phyloP scores from a whole-genome alignment of 2,329 filamentous ascomycete genomes.

The Aspergillus pseudoviridinutans region DNA sequence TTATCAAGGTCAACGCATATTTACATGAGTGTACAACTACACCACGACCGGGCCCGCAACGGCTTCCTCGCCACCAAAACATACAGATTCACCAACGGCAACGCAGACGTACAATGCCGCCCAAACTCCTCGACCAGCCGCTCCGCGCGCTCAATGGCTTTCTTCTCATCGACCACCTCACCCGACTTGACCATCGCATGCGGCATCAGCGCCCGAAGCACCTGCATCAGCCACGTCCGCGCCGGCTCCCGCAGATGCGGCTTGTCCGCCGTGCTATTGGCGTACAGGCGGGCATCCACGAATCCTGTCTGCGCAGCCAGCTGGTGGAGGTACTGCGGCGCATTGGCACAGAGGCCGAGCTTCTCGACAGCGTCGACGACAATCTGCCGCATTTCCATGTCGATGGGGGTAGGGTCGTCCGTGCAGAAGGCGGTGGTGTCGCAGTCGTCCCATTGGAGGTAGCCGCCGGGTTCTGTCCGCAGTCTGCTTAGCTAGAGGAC shows the following conservation, averaged over 20 bases:
- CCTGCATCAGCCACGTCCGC: conserved; percentile 13
- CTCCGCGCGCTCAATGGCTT: conserved; percentile 8
- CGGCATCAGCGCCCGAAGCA: conserved; percentile 12
- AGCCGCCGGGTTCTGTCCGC: conserved; percentile 19
- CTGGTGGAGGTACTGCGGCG: conserved; percentile 11
- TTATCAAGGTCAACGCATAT: neutral
- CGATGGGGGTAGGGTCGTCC: conserved; percentile 2
- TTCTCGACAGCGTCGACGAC: conserved; percentile 11
- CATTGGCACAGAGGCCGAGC: conserved; percentile 9
- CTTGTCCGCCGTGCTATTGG: conserved; percentile 11
- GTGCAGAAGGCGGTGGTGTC: conserved; percentile 17
- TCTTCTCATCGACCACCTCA: conserved; percentile 1
- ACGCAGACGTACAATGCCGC: conserved; percentile 8
- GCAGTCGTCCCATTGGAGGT: conserved; percentile 28
- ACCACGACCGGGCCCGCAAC: neutral
- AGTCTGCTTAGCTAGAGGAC: too few relatives aligned
- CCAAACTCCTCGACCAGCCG: conserved; percentile 14
- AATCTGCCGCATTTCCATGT: conserved; percentile 6
- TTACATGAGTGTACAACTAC: neutral
- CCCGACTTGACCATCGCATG: conserved; percentile 12
- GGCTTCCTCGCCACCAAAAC: conserved; percentile 15
- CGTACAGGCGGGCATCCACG: conserved; percentile 5
- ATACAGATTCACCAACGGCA: conserved; percentile 16
- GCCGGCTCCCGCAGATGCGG: conserved; percentile 10
- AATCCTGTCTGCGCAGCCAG: conserved; percentile 8